Conservation (phyloP, 1,284 basidiomycete species). For the Heterobasidion irregulare region DNA sequence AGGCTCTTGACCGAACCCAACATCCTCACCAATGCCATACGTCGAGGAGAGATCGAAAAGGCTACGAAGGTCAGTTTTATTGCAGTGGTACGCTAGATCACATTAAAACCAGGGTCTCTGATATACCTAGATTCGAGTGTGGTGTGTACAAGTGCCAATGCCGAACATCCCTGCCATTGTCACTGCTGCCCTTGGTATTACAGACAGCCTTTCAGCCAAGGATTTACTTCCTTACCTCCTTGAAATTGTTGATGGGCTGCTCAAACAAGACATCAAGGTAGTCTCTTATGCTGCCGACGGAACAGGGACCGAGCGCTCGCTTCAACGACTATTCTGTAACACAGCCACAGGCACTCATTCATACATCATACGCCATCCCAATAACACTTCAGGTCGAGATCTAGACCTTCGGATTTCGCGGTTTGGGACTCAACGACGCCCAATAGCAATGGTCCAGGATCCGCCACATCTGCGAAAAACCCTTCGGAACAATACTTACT, state of each 20-base stretch:
- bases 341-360: background rate
- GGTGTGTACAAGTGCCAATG: slow-evolving; percentile 3
- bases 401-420: background rate
- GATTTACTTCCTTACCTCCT: background rate
- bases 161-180: slow-evolving; percentile 7
- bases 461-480: slow-evolving; percentile 26
- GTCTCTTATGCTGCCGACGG: slow-evolving; percentile 22
- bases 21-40: background rate
- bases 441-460: slow-evolving; percentile 23
- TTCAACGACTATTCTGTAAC: slow-evolving; percentile 11
- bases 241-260: slow-evolving; percentile 14
- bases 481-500: slow-evolving; percentile 21
- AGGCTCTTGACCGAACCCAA: background rate
- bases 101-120: background rate
- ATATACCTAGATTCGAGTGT: slow-evolving; percentile 7
- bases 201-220: background rate
- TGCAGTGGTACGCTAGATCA: background rate
- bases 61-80: background rate
- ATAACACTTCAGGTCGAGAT: background rate
- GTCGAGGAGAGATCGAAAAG: background rate
- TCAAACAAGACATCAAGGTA: slow-evolving; percentile 12
- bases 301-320: slow-evolving; percentile 17
- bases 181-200: slow-evolving; percentile 6
- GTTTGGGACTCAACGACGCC: background rate
- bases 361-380: background rate